Evolutionary conservation across 352 stramenopile species (phyloP).

Genomic region (Globisporangium yorkense): DNA sequence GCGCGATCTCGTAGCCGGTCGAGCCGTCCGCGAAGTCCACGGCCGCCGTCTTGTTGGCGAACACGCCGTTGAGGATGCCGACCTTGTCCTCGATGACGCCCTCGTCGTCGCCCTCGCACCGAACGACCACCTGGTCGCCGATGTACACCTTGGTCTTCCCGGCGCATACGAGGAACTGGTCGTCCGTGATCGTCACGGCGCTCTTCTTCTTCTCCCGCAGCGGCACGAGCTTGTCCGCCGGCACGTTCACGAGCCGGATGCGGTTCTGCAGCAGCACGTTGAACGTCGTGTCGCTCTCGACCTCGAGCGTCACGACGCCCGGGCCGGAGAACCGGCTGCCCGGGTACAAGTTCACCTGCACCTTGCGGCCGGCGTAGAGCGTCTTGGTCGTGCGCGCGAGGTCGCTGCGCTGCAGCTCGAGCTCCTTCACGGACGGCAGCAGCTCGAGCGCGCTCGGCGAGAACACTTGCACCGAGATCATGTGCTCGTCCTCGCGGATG

Average conservation of each 20-base stretch:
- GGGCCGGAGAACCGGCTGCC: constrained; percentile 59
- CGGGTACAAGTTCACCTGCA: constrained; percentile 68
- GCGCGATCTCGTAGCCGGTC: constrained; percentile 60
- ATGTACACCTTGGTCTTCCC: constrained; percentile 67
- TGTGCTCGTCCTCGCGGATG: constrained; percentile 55
- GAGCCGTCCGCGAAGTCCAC: constrained; percentile 74
- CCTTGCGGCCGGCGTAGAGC: constrained; percentile 60
- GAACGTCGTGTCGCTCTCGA: constrained; percentile 30
- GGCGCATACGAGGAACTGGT: constrained; percentile 60
- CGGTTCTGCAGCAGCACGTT: constrained; percentile 64
- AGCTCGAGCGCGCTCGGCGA: constrained; percentile 39
- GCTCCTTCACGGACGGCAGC: constrained; percentile 46
- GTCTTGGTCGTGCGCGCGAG: constrained; percentile 31
- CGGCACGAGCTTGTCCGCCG: constrained; percentile 49
- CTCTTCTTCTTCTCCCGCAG: constrained; percentile 57
- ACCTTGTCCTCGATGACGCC: constrained; percentile 53
- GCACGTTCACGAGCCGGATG: constrained; percentile 65
- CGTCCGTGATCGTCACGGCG: constrained; percentile 52
- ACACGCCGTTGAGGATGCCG: constrained; percentile 68
- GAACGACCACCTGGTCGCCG: constrained; percentile 70
- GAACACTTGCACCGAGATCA: constrained; percentile 50
- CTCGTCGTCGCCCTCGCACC: constrained; percentile 51
- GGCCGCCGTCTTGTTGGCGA: constrained; percentile 65
- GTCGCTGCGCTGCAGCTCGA: constrained; percentile 47
- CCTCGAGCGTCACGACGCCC: constrained; percentile 53